phyloP scores from a whole-genome alignment of 352 stramenopile genomes.

The Phytophthora uliginosa region DNA sequence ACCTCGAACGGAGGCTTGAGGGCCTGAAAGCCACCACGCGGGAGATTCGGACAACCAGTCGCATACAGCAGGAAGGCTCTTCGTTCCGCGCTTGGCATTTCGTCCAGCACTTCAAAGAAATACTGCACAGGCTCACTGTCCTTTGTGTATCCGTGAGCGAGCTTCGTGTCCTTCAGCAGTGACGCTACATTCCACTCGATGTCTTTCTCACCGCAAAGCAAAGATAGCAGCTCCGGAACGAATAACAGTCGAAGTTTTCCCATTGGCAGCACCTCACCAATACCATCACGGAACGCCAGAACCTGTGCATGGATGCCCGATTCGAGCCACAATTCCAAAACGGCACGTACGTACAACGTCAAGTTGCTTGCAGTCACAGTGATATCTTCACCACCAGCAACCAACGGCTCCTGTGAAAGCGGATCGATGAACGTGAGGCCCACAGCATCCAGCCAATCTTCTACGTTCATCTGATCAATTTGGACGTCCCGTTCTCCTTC shows the following conservation, averaged over 20 bases:
- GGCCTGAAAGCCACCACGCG: conserved; percentile 71
- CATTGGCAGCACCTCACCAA: conserved; percentile 78
- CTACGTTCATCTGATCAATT: conserved; percentile 63
- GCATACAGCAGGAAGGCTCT: conserved; percentile 85
- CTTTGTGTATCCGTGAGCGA: conserved; percentile 88
- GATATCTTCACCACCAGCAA: conserved; percentile 49
- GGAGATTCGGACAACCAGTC: conserved; percentile 86
- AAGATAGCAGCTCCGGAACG: conserved; percentile 67
- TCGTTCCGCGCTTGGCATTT: conserved; percentile 67
- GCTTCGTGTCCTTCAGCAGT: conserved; percentile 77
- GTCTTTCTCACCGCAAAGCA: conserved; percentile 82
- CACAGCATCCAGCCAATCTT: conserved; percentile 75
- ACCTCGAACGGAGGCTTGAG: conserved; percentile 87
- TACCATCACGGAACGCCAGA: conserved; percentile 78
- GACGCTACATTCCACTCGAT: conserved; percentile 76
- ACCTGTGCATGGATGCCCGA: conserved; percentile 75
- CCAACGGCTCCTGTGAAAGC: conserved; percentile 73
- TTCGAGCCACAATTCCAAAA: conserved; percentile 74
- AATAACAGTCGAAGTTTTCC: conserved; percentile 79
- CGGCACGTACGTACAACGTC: conserved; percentile 57
- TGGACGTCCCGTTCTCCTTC: conserved; percentile 42
- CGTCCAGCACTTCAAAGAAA: conserved; percentile 78
- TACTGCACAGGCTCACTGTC: conserved; percentile 73
- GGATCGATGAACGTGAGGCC: conserved; percentile 84
- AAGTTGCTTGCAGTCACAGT: conserved; percentile 71